phyloP scores from a whole-genome alignment of 306 rosid species.

The Astragalus glycyphyllos region DNA sequence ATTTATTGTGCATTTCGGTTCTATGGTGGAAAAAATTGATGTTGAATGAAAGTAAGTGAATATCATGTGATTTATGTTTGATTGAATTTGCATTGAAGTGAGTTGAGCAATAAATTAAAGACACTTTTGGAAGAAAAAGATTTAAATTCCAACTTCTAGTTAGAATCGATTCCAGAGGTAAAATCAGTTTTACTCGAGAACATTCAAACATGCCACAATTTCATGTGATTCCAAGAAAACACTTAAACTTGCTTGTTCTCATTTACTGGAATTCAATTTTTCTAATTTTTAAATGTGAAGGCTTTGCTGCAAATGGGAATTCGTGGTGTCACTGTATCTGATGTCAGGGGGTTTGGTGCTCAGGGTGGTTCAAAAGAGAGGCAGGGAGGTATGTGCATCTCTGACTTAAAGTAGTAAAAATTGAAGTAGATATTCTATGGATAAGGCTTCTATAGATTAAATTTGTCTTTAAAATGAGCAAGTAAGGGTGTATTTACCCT shows the following conservation, averaged over 20 bases:
- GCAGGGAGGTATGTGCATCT: conserved; percentile 75
- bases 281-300: conserved; percentile 46
- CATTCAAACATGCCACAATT: too few species aligned
- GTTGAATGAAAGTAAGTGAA: too few species aligned
- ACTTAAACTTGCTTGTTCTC: conserved; percentile 4
- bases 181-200: too few species aligned
- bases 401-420: conserved; percentile 15
- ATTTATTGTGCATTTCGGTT: too few species aligned
- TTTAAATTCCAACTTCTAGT: too few species aligned
- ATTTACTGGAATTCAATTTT: conserved; percentile 31
- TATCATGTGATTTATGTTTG: too few species aligned
- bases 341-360: conserved; percentile 91
- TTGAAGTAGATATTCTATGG: background rate
- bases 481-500: background rate
- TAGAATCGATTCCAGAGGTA: too few species aligned
- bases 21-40: too few species aligned
- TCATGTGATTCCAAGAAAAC: too few species aligned
- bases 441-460: conserved; percentile 21
- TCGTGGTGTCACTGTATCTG: conserved; percentile 90
- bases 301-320: conserved; percentile 87
- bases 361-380: conserved; percentile 96
- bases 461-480: conserved; percentile 1
- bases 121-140: too few species aligned
- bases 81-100: too few species aligned
- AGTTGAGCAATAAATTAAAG: too few species aligned